phyloP scores from a whole-genome alignment of 441 rosid species.

The Croton setiger region DNA sequence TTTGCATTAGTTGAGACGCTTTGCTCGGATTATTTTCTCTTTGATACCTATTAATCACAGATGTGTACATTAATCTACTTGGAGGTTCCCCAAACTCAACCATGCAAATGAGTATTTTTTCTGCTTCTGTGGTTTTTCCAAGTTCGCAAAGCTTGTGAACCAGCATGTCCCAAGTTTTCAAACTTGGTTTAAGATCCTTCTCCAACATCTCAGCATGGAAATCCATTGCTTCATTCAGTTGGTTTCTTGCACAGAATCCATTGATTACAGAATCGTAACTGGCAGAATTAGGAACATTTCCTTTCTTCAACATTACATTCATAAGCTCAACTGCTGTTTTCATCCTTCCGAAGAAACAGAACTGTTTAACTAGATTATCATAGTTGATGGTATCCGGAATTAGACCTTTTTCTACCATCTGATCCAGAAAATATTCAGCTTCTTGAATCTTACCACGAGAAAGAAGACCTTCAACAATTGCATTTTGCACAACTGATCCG shows the following conservation, averaged over 20 bases:
- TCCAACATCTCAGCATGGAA: constrained; percentile 67
- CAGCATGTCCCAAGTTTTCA: constrained; percentile 45
- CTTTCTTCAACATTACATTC: constrained; percentile 58
- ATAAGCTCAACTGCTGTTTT: constrained; percentile 57
- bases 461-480: constrained; percentile 46
- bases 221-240: constrained; percentile 52
- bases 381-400: constrained; percentile 39
- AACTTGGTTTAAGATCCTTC: constrained; percentile 50
- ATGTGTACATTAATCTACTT: constrained; percentile 45
- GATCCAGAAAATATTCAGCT: constrained; percentile 53
- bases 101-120: constrained; percentile 49
- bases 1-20: constrained; percentile 58
- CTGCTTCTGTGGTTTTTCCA: constrained; percentile 49
- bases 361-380: constrained; percentile 53
- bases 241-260: constrained; percentile 41
- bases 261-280: constrained; percentile 58
- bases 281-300: constrained; percentile 40
- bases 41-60: constrained; percentile 46
- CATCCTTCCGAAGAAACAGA: constrained; percentile 40
- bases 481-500: constrained; percentile 45
- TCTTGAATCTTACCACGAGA: constrained; percentile 39
- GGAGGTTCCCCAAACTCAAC: constrained; percentile 49
- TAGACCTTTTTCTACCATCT: constrained; percentile 37
- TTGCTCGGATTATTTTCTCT: constrained; percentile 49
- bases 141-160: constrained; percentile 38